Conservation (phyloP, 225 moss, liverwort and hornwort genomes). For the Antitrichia curtipendula region DNA sequence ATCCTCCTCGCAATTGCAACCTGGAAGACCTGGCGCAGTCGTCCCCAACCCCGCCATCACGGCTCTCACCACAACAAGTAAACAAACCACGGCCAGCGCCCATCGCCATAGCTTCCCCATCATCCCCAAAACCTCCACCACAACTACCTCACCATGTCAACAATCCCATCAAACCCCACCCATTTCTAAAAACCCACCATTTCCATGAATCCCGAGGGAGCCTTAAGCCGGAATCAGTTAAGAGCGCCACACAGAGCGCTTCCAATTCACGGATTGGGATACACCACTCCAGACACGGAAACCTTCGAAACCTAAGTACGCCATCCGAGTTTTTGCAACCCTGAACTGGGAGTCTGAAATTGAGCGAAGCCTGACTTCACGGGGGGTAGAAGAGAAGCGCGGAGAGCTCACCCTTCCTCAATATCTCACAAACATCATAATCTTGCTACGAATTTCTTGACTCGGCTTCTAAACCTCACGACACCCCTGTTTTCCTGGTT, state of each 20-base stretch:
- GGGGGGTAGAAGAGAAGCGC: not conserved
- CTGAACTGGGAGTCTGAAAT: not conserved
- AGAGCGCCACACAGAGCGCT: not conserved
- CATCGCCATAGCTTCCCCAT: conserved; percentile 30
- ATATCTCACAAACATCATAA: not conserved
- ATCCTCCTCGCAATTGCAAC: conserved; percentile 83
- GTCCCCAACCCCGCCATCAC: conserved; percentile 46
- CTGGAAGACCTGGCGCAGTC: conserved; percentile 34
- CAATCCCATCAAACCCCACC: not conserved
- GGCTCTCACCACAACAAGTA: conserved; percentile 16
- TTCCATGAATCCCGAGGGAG: not conserved
- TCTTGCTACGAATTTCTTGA: not conserved
- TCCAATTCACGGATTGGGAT: not conserved
- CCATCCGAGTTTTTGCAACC: not conserved
- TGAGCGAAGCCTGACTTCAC: not conserved
- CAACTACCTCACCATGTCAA: not conserved
- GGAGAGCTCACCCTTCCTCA: not conserved
- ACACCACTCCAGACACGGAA: not conserved
- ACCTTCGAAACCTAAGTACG: not conserved
- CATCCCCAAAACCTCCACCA: not conserved
- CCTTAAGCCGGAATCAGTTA: not conserved
- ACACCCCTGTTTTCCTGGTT: not conserved
- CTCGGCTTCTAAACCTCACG: not conserved
- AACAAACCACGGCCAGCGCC: conserved; percentile 6
- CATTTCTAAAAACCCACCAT: not conserved